Percentiles rank a stretch among this genome's conserved stretches.
Conservation (phyloP, 441 rosid genomes). For the Adansonia gregorii region DNA sequence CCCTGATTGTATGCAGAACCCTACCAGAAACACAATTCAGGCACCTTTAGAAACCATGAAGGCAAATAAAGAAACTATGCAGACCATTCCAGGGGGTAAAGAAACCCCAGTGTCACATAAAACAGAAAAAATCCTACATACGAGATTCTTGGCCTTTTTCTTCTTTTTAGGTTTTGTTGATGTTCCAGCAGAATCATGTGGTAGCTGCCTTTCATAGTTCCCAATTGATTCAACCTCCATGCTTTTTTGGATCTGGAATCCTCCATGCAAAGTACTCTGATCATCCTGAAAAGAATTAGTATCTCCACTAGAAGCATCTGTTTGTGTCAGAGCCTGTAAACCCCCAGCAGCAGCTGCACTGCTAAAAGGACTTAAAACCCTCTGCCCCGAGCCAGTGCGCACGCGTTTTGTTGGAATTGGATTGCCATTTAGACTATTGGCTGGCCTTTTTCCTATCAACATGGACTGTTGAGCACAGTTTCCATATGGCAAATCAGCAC, state of each 20-base stretch:
- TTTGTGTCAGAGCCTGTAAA: slow-evolving; percentile 58
- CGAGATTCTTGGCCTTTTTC: slow-evolving; percentile 72
- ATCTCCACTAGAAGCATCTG: slow-evolving; percentile 98
- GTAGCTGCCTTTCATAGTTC: slow-evolving; percentile 70
- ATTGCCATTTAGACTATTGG: slow-evolving; percentile 58
- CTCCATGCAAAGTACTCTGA: slow-evolving; percentile 82
- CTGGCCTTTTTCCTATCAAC: slow-evolving; percentile 70
- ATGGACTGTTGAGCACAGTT: slow-evolving; percentile 54
- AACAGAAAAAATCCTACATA: slow-evolving; percentile 42
- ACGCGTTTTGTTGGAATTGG: slow-evolving; percentile 86
- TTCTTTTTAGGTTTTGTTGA: slow-evolving; percentile 82
- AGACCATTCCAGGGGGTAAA: slow-evolving; percentile 20
- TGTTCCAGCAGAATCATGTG: slow-evolving; percentile 80
- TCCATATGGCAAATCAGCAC: slow-evolving; percentile 61
- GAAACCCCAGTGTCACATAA: slow-evolving; percentile 24
- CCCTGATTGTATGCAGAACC: slow-evolving; percentile 79
- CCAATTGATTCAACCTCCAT: slow-evolving; percentile 86
- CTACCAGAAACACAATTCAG: slow-evolving; percentile 53
- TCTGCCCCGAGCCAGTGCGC: slow-evolving; percentile 92
- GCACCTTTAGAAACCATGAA: slow-evolving; percentile 32
- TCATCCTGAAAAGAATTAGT: slow-evolving; percentile 97
- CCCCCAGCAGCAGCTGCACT: slow-evolving; percentile 59
- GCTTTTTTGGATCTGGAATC: slow-evolving; percentile 69
- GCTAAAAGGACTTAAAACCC: slow-evolving; percentile 67
- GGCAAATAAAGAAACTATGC: slow-evolving; percentile 20